phyloP scores from a whole-genome alignment of 2,329 filamentous ascomycete species.

The Monosporascus cannonballus region DNA sequence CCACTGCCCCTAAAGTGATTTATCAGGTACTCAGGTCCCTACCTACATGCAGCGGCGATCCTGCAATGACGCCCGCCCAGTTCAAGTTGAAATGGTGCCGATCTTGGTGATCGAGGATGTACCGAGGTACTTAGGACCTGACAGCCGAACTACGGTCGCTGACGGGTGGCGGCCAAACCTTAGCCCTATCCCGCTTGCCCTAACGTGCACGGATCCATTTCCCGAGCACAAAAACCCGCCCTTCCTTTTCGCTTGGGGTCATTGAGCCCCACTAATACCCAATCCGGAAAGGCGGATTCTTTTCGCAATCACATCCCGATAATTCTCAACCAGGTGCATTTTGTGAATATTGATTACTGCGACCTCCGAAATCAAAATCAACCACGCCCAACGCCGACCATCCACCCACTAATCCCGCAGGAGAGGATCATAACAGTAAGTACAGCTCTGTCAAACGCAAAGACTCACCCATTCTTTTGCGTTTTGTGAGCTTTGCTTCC shows the following conservation, averaged over 20 bases:
- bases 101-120: too few relatives aligned
- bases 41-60: too few relatives aligned
- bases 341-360: neutral
- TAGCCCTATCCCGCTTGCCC: neutral
- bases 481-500: conserved; percentile 23
- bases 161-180: neutral
- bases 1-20: too few relatives aligned
- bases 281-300: neutral
- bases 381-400: conserved; percentile 16
- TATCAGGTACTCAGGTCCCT: too few relatives aligned
- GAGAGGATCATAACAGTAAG: conserved; percentile 14
- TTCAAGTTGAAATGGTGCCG: too few relatives aligned
- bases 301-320: neutral
- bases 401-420: conserved; percentile 23
- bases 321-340: neutral
- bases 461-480: conserved; percentile 10
- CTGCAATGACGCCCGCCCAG: too few relatives aligned
- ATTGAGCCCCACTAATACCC: neutral
- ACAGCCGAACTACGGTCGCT: neutral
- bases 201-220: neutral
- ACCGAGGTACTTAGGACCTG: too few relatives aligned
- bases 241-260: neutral
- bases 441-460: neutral
- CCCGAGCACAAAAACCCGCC: neutral
- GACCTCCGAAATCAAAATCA: neutral